phyloP scores from a whole-genome alignment of 2,329 filamentous ascomycete species.

The Aureobasidium melanogenum region DNA sequence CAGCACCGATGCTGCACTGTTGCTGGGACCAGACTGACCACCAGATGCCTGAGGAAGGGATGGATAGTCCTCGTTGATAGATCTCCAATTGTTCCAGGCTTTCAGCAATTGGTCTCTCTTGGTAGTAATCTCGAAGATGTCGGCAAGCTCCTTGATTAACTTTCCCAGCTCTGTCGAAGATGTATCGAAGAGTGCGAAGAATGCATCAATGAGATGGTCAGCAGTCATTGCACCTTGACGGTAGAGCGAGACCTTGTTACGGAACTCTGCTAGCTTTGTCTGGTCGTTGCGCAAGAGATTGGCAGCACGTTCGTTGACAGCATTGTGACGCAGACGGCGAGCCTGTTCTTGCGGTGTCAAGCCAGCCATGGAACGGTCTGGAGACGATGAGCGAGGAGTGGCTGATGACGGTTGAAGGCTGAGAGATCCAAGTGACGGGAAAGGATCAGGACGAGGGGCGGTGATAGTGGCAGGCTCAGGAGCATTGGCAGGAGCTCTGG shows the following conservation, averaged over 20 bases:
- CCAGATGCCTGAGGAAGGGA: slow-evolving; percentile 69
- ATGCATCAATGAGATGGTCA: slow-evolving; percentile 70
- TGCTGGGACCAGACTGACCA: slow-evolving; percentile 49
- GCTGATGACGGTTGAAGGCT: slow-evolving; percentile 20
- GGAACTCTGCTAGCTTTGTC: slow-evolving; percentile 68
- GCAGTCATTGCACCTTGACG: slow-evolving; percentile 61
- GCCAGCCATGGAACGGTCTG: slow-evolving; percentile 25
- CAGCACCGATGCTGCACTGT: slow-evolving; percentile 36
- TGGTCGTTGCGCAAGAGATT: slow-evolving; percentile 71
- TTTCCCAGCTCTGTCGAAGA: slow-evolving; percentile 76
- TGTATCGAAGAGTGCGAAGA: slow-evolving; percentile 78
- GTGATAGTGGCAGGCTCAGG: slow-evolving; percentile 31
- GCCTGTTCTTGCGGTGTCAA: slow-evolving; percentile 72
- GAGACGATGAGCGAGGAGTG: slow-evolving; percentile 28
- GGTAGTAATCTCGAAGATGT: slow-evolving; percentile 75
- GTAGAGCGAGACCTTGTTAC: slow-evolving; percentile 69
- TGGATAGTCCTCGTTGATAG: slow-evolving; percentile 92
- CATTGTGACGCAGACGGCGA: slow-evolving; percentile 66
- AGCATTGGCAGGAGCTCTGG: slow-evolving; percentile 36
- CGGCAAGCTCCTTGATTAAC: slow-evolving; percentile 80
- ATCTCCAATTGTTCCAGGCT: slow-evolving; percentile 92
- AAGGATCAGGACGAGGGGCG: slow-evolving; percentile 26
- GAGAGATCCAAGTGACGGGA: slow-evolving; percentile 10
- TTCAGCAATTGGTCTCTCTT: slow-evolving; percentile 68
- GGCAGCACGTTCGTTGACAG: slow-evolving; percentile 77